Percentiles rank a stretch among this genome's conserved stretches.
Conservation (phyloP, 164 flowering plant species). For the Annona cherimola region DNA sequence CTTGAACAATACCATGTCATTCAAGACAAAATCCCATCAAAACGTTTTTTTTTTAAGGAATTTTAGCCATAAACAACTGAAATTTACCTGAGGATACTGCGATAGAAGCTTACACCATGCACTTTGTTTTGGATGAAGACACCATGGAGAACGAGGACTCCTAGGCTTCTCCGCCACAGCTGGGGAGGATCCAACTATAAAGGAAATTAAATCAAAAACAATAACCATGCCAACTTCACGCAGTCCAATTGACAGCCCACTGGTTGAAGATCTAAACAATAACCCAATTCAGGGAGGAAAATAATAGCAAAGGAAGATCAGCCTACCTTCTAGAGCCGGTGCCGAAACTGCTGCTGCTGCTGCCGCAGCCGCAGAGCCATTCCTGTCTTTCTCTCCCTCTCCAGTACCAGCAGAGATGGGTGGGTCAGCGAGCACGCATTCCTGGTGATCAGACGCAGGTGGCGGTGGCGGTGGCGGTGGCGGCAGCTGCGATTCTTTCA, state of each 20-base stretch:
- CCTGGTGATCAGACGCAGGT: conserved; percentile 39
- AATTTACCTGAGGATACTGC: conserved; percentile 49
- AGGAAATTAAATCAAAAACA: conserved; percentile 3
- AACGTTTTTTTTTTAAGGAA: too few relatives aligned
- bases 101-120: conserved; percentile 77
- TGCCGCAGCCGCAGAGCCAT: conserved; percentile 7
- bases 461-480: conserved; percentile 15
- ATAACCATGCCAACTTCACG: neutral
- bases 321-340: conserved; percentile 44
- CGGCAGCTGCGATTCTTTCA: conserved; percentile 31
- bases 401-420: conserved; percentile 19
- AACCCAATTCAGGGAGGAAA: neutral
- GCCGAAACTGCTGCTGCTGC: conserved; percentile 15
- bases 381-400: conserved; percentile 16
- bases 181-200: conserved; percentile 31
- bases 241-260: neutral
- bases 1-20: neutral
- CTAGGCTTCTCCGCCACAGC: conserved; percentile 39
- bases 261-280: conserved; percentile 1
- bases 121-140: conserved; percentile 35
- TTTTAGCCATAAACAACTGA: neutral
- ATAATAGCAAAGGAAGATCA: neutral
- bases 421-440: conserved; percentile 33
- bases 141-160: conserved; percentile 41
- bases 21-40: neutral